Conservation (phyloP, 2,329 filamentous ascomycete species). For the Diaporthe helianthi region DNA sequence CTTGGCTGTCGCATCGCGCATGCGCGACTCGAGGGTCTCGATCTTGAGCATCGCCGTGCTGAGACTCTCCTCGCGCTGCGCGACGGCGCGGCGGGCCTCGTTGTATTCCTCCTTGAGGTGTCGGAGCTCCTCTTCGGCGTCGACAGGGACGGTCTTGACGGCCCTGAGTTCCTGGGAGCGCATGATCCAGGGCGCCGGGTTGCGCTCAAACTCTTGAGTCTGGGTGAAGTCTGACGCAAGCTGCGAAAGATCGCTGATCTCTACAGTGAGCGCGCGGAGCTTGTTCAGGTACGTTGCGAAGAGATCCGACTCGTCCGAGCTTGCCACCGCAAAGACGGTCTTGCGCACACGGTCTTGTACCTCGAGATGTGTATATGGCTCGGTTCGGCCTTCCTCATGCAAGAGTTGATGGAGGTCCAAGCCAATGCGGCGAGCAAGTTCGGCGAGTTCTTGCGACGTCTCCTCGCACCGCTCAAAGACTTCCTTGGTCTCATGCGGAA, state of each 20-base stretch:
- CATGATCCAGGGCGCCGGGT: slow-evolving; percentile 80
- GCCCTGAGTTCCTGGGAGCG: slow-evolving; percentile 82
- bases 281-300: slow-evolving; percentile 73
- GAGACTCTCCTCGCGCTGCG: slow-evolving; percentile 79
- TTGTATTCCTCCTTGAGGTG: slow-evolving; percentile 81
- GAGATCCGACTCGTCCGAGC: slow-evolving; percentile 69
- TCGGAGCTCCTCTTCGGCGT: slow-evolving; percentile 84
- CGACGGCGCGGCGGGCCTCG: slow-evolving; percentile 75
- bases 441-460: slow-evolving; percentile 69
- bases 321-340: slow-evolving; percentile 59
- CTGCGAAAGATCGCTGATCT: slow-evolving; percentile 74
- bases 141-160: slow-evolving; percentile 80
- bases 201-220: slow-evolving; percentile 80
- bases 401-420: slow-evolving; percentile 70
- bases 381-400: slow-evolving; percentile 73
- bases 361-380: slow-evolving; percentile 72
- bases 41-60: slow-evolving; percentile 92
- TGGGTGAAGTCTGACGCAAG: slow-evolving; percentile 74
- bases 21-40: slow-evolving; percentile 86
- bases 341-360: slow-evolving; percentile 68
- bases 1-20: slow-evolving; percentile 83
- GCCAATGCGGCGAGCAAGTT: slow-evolving; percentile 72
- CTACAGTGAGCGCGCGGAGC: slow-evolving; percentile 68
- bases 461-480: slow-evolving; percentile 75
- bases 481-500: slow-evolving; percentile 70